A percentile compares a stretch with the other conserved stretches of the same genome.
These are phyloP conservation scores for Penicillium hesseltinei DNA, from an alignment of 2,329 filamentous ascomycete species.

Conservation along the genomic window DNA sequence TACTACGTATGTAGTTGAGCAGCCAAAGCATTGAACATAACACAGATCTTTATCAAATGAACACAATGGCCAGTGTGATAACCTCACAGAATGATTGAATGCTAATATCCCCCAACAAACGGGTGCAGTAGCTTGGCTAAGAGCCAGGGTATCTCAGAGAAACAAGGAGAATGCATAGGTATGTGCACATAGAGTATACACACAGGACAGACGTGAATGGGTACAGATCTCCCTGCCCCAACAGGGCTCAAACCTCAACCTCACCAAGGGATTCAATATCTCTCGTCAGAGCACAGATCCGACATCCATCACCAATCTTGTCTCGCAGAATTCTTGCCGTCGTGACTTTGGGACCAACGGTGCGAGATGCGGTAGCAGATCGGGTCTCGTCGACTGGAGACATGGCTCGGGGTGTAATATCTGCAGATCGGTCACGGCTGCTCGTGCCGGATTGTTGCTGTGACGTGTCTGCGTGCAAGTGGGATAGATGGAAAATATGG, in stretches of 20 bases:
- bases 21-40: not conserved
- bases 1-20: not conserved
- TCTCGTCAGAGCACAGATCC: slow-evolving; percentile 39
- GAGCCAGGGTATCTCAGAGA: slow-evolving; percentile 13
- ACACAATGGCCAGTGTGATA: not conserved
- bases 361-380: slow-evolving; percentile 43
- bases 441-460: slow-evolving; percentile 21
- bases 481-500: slow-evolving; percentile 65
- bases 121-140: slow-evolving; percentile 1
- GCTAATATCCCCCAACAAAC: not conserved
- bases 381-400: slow-evolving; percentile 29
- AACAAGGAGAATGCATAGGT: slow-evolving; percentile 8
- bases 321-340: slow-evolving; percentile 76
- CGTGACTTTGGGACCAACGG: slow-evolving; percentile 82
- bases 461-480: slow-evolving; percentile 48
- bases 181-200: slow-evolving; percentile 11
- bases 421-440: slow-evolving; percentile 20
- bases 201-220: not conserved
- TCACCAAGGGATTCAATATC: slow-evolving; percentile 35
- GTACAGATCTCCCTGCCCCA: not conserved
- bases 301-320: slow-evolving; percentile 54
- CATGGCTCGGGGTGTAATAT: slow-evolving; percentile 23
- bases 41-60: not conserved
- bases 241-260: slow-evolving; percentile 11
- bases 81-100: not conserved